Evolutionary conservation across 2,329 filamentous ascomycete genomes (phyloP).

Genomic region (Aspergillus felis): DNA sequence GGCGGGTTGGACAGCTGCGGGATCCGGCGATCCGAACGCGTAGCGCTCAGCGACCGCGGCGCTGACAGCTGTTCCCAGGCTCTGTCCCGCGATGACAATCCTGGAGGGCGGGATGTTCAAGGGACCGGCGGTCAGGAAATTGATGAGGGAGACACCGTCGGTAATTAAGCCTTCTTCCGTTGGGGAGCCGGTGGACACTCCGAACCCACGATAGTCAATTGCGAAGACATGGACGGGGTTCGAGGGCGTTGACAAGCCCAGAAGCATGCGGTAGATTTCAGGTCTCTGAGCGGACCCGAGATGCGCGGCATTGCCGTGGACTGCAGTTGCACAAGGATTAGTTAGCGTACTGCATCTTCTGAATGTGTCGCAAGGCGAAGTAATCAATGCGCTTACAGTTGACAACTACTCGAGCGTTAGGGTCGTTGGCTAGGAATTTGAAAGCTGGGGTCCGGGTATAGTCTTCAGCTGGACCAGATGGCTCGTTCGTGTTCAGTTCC

Average conservation of each 20-base stretch:
- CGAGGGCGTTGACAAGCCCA: slow-evolving; percentile 63
- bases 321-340: slow-evolving; percentile 14
- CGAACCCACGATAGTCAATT: slow-evolving; percentile 88
- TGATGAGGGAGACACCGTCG: slow-evolving; percentile 69
- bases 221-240: slow-evolving; percentile 71
- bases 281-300: slow-evolving; percentile 75
- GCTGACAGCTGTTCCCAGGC: slow-evolving; percentile 80
- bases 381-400: slow-evolving; percentile 43
- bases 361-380: not conserved
- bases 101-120: slow-evolving; percentile 64
- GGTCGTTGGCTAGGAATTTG: slow-evolving; percentile 48
- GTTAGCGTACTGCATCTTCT: slow-evolving; percentile 2
- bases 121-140: slow-evolving; percentile 57
- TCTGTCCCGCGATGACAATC: slow-evolving; percentile 81
- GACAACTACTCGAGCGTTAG: slow-evolving; percentile 52
- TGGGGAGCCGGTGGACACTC: slow-evolving; percentile 72
- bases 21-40: slow-evolving; percentile 42
- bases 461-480: slow-evolving; percentile 49
- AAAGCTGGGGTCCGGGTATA: slow-evolving; percentile 49
- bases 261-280: slow-evolving; percentile 70
- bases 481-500: slow-evolving; percentile 51
- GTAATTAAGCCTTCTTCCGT: slow-evolving; percentile 76
- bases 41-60: slow-evolving; percentile 71
- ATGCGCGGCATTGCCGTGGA: slow-evolving; percentile 73
- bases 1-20: slow-evolving; percentile 39